Evolutionary conservation across 75 land plant species (phyloP), one percentile per base, ranked within the genome.

Genomic region (Cupressus sempervirens): DNA sequence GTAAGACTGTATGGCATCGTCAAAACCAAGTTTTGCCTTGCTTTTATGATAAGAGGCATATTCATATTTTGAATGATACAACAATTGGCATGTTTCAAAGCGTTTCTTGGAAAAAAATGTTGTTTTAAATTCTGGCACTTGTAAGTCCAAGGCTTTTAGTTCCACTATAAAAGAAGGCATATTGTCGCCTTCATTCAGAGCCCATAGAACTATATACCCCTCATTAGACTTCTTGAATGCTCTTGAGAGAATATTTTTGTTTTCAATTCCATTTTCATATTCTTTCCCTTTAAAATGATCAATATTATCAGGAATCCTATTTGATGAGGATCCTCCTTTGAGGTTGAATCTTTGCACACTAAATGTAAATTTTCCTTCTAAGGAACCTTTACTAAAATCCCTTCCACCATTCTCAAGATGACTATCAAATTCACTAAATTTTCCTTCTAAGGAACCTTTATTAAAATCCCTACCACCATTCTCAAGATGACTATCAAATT

Each of bases 281-380:
- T 45, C 81, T 23, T 79, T 48, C 23, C 45, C 81, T 45, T 43
- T 79, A 45, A 45, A 18, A n/a, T 43, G n/a, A 4, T 20, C 23
- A 15, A 53, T 14, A 15, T 50, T 16, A 53, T 81, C 83, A 30
- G 83, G 40, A 35, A 38, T 82, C 54, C 62, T 82, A 62, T 15
- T 82, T 11, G 83, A 82, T 34, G 62, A 52, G n/a, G 83, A 82
- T 82, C 52, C 56, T 82, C 83, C 83, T 53, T 82, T 53, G 62
- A 82, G 7, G 32, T 58, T 30, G 15, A 35, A 32, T 34, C 62
- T 52, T 16, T 34, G 8, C 23, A 53, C 35, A 32, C 8, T 52
- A 14, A 53, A 23, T 46, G 56, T 82, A 16, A 32, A 32, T 52
- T 53, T 53, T 1, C 40, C 40, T 32, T 82, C 62, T 15, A 30